Evolutionary conservation across 805 yeast genomes (phyloP), one percentile per base, ranked within the genome.

Genomic region (Grigorovia jiainica): DNA sequence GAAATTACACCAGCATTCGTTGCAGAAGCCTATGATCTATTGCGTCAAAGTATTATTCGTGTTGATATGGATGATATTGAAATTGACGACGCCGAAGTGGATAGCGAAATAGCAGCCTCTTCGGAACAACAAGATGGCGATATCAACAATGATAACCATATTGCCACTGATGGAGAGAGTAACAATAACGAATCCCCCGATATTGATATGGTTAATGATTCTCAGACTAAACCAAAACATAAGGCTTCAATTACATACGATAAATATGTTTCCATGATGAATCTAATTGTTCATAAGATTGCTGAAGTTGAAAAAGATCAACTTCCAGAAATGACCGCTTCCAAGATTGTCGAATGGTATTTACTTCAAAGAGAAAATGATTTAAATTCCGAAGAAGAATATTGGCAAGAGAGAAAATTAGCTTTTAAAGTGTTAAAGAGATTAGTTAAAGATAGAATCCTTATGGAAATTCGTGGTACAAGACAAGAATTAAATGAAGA

Each of bases 11-110:
- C 90, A 7, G 72, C 73, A 29, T 85, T 87, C 60, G 97, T 90
- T 36, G 82, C 89, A 3, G 97, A 92, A 59, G 98, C 98, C 0
- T 87, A 83, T 60, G 90, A 83, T 54, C 67, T 92, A 47, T 70
- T 92, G 53, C 78, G 92, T 59, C 95, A 87, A 64, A 84, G 95
- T 31, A 89, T 90, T 47, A 87, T 92, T 52, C 78, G 92, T 47
- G 97, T 90, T 33, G 97, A 92, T 59, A 82, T 82, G 60, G 97
- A 90, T 52, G 97, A 90, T 59, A 73, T 90, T 33, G 92, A 86
- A 46, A 70, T 90, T 37, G 92, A 79, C 10, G 94, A 78, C n/a
- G 87, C 73, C 24, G 73, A 61, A 3, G 60, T 56, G 36, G 60
- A 46, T n/a, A 16, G 18, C n/a, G 18, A 29, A 8, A 34, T 35